Base-by-base conservation (phyloP, 345 rosid species). In the Carallia brachiata region DNA sequence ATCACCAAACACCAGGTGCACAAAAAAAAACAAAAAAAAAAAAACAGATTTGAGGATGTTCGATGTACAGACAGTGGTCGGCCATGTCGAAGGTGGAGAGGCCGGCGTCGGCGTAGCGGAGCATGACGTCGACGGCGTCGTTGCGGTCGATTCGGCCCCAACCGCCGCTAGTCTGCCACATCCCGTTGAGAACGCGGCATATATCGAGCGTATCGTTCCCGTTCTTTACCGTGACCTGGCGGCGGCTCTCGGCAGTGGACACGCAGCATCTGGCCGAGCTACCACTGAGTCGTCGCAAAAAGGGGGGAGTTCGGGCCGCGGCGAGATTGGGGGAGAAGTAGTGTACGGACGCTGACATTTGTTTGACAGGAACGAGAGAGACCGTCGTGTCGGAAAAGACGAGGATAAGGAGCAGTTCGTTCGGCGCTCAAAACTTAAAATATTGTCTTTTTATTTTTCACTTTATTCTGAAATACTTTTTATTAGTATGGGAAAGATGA, bases 71-170 rank as follows among this genome's bases (percentile, higher is more conserved):
- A 93, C 96, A 93, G 71, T 89, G 96, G 70, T 93, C 97, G 68
- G 98, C 97, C 98, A 93, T 91, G 84, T 93, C 97, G 84, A 93
- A 93, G 62, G 98, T 93, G 79, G 96, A 79, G 82, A 93, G 91
- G 40, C 97, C 96, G 62, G 94, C 80, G 58, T 93, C 96, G 57
- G 93, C 82, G 69, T 89, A 66, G 2, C 86, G 85, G 59, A 93
- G 86, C 96, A 93, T 91, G 32, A 91, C 92, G 0, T 89, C 96
- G 23, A 84, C 96, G 79, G 97, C 94, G 73, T 68, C 88, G 77
- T 88, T 83, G 12, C 96, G 78, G 76, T 93, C 97, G 69, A 89
- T 91, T 36, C 82, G 78, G 2, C 98, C 97, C 97, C 97, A 93
- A 1, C 91, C 94, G 31, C 98, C 96, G 66, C 96, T 86, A 2